Conservation (phyloP, 179 eudicot genomes). For the Silene vulgaris region DNA sequence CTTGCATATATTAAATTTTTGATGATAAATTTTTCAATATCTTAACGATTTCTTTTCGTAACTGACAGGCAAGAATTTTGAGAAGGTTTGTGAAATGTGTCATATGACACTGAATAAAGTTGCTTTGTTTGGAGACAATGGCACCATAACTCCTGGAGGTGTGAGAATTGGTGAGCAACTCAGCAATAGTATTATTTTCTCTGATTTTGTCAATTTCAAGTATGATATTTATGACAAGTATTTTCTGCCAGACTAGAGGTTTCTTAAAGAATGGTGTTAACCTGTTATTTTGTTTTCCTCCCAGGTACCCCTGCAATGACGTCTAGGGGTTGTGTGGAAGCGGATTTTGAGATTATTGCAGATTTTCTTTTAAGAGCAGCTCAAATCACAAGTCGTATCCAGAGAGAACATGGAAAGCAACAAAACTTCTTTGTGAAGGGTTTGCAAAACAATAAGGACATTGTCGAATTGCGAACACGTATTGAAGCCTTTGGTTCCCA, state of each 20-base stretch:
- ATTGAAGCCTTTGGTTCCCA: conserved; percentile 40
- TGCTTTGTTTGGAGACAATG: conserved; percentile 68
- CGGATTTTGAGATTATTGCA: conserved; percentile 67
- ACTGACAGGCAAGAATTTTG: conserved; percentile 61
- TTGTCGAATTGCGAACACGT: conserved; percentile 45
- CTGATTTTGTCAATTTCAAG: not conserved
- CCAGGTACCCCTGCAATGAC: conserved; percentile 93
- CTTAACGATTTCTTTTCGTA: conserved; percentile 11
- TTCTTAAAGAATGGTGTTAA: not conserved
- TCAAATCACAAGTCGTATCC: conserved; percentile 51
- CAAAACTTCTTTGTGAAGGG: conserved; percentile 54
- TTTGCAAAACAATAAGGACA: conserved; percentile 63
- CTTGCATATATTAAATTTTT: no score
- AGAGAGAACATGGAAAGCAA: conserved; percentile 67
- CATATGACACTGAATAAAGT: conserved; percentile 76
- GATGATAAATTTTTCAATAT: not conserved
- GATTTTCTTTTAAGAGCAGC: conserved; percentile 72
- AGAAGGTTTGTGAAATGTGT: conserved; percentile 80
- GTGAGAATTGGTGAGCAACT: conserved; percentile 75
- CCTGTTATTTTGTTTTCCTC: not conserved
- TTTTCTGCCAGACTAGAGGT: not conserved
- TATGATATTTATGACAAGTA: not conserved
- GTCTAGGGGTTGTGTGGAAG: conserved; percentile 67
- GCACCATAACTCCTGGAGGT: conserved; percentile 71
- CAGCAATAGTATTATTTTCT: not conserved